phyloP scores from a whole-genome alignment of 257 asterid species.

The Fraxinus anomala region DNA sequence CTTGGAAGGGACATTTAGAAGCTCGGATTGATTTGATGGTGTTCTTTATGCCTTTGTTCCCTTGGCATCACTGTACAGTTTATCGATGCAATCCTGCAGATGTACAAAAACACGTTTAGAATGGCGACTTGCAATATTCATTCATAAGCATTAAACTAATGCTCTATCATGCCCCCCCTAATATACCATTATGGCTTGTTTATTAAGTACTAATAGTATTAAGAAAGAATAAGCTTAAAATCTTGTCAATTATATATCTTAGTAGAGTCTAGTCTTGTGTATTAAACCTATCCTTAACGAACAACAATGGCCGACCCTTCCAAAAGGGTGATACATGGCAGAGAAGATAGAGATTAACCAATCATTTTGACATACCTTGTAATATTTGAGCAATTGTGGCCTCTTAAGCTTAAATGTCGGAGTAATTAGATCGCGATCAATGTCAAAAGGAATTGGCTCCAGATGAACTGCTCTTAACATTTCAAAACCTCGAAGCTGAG shows the following conservation, averaged over 20 bases:
- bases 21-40: neutral
- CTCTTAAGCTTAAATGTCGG: constrained; percentile 93
- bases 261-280: too few relatives aligned
- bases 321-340: neutral
- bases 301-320: neutral
- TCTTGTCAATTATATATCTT: neutral
- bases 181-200: neutral
- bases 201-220: neutral
- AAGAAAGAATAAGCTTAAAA: neutral
- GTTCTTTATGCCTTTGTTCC: constrained; percentile 37
- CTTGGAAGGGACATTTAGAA: neutral
- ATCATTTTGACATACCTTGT: constrained; percentile 50
- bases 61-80: constrained; percentile 69
- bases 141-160: neutral
- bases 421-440: constrained; percentile 74
- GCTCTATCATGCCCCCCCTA: neutral
- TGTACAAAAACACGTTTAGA: neutral
- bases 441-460: constrained; percentile 76
- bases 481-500: constrained; percentile 88
- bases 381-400: constrained; percentile 72
- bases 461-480: constrained; percentile 69
- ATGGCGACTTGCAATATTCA: neutral
- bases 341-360: neutral
- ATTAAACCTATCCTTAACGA: neutral
- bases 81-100: constrained; percentile 68